A percentile compares a stretch with the other conserved stretches of the same genome.
Evolutionary conservation across 108 stramenopile genomes (phyloP).

Genomic region (Hondaea fermentalgiana): DNA sequence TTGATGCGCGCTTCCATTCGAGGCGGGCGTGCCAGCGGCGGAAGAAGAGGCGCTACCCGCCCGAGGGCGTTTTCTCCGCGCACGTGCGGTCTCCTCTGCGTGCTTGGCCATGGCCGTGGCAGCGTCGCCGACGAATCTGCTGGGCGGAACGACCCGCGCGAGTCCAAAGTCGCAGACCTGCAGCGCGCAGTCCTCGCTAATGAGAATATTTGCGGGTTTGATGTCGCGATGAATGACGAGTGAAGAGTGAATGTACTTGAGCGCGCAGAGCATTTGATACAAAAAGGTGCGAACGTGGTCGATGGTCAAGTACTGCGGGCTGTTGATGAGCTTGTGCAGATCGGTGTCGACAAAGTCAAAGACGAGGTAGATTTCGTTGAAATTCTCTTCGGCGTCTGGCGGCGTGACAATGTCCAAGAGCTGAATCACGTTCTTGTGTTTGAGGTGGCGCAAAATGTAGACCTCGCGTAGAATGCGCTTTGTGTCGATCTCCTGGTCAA

Average conservation of each 20-base stretch:
- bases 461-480: constrained; percentile 80
- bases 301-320: constrained; percentile 89
- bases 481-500: constrained; percentile 85
- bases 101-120: neutral
- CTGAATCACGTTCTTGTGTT: constrained; percentile 78
- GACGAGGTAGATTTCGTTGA: constrained; percentile 45
- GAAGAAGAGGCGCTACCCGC: neutral
- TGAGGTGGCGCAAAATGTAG: constrained; percentile 75
- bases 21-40: neutral
- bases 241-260: constrained; percentile 78
- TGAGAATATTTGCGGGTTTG: constrained; percentile 49
- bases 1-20: neutral
- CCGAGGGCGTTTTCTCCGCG: neutral
- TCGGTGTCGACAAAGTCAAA: constrained; percentile 91
- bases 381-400: neutral
- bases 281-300: constrained; percentile 90
- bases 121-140: neutral
- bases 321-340: constrained; percentile 94
- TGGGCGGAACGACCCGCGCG: constrained; percentile 65
- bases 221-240: constrained; percentile 87
- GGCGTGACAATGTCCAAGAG: constrained; percentile 73
- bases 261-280: constrained; percentile 88
- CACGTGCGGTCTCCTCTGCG: neutral
- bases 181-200: constrained; percentile 92
- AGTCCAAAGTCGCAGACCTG: constrained; percentile 99